Percentiles rank a stretch among this genome's conserved stretches.
phyloP scores from a whole-genome alignment of 768 basidiomycete species.

The Lactarius evosmus region DNA sequence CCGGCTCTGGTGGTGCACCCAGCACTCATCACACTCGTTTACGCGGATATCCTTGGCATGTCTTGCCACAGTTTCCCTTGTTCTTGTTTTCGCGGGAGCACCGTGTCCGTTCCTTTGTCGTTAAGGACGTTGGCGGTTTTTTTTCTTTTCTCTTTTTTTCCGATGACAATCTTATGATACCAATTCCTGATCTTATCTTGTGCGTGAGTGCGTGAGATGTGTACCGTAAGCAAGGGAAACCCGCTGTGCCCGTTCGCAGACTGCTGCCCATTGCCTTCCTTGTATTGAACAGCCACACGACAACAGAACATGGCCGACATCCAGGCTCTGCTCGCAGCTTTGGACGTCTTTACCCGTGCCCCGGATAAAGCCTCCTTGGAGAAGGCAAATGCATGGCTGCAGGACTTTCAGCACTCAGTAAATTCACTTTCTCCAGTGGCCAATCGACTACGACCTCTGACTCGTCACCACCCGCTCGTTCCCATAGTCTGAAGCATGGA shows the following conservation, averaged over 20 bases:
- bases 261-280: constrained; percentile 1
- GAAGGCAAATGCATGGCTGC: constrained; percentile 90
- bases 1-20: constrained; percentile 25
- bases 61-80: constrained; percentile 22
- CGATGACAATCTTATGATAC: constrained; percentile 31
- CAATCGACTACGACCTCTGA: constrained; percentile 58
- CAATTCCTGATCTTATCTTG: constrained; percentile 17
- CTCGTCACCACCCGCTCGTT: constrained; percentile 53
- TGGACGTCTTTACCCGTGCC: constrained; percentile 74
- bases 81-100: constrained; percentile 26
- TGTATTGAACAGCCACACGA: constrained; percentile 12
- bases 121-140: constrained; percentile 10
- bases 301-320: constrained; percentile 57
- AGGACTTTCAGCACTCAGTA: constrained; percentile 99
- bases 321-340: constrained; percentile 68
- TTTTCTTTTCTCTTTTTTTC: constrained; percentile 15
- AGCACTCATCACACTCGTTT: constrained; percentile 29
- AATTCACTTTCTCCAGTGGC: constrained; percentile 74
- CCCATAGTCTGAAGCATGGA: constrained; percentile 94
- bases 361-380: constrained; percentile 83
- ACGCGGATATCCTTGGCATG: constrained; percentile 28
- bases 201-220: constrained; percentile 24
- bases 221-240: constrained; percentile 11
- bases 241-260: neutral
- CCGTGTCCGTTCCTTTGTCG: constrained; percentile 3